Percentiles rank a stretch among this genome's conserved stretches.
Evolutionary conservation across 2,329 filamentous ascomycete species (phyloP).

Genomic region (Diaporthe citri): DNA sequence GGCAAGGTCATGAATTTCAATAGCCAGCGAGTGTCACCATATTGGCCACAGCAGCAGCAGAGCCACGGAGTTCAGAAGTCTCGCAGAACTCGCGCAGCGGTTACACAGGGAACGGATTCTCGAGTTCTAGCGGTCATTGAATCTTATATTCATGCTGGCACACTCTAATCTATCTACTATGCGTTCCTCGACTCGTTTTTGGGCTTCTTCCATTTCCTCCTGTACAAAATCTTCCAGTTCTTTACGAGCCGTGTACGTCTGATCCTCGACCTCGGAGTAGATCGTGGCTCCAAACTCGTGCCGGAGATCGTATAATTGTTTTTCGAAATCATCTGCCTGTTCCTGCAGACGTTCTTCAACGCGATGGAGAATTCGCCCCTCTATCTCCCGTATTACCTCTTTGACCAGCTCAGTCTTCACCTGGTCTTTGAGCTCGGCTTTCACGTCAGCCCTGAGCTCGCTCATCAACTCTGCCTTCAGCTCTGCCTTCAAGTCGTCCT

Average conservation of each 20-base stretch:
- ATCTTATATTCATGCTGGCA: slow-evolving; percentile 28
- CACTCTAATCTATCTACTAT: slow-evolving; percentile 29
- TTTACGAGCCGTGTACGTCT: slow-evolving; percentile 20
- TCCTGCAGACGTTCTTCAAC: slow-evolving; percentile 27
- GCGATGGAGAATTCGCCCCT: slow-evolving; percentile 5
- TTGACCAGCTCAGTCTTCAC: slow-evolving; percentile 7
- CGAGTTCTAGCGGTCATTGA: slow-evolving; percentile 12
- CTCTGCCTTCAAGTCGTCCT: slow-evolving; percentile 14
- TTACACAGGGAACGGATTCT: not conserved
- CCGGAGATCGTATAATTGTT: slow-evolving; percentile 17
- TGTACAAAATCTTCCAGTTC: slow-evolving; percentile 25
- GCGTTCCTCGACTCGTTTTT: slow-evolving; percentile 25
- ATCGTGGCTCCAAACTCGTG: slow-evolving; percentile 14
- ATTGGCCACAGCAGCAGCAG: not conserved
- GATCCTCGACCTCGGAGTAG: slow-evolving; percentile 30
- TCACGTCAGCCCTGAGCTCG: slow-evolving; percentile 3
- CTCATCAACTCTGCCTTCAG: slow-evolving; percentile 23
- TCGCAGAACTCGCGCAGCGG: not conserved
- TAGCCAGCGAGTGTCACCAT: not conserved
- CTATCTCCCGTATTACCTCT: slow-evolving; percentile 23
- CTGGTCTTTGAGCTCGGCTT: slow-evolving; percentile 7
- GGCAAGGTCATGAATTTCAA: not conserved
- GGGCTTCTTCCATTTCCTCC: slow-evolving; percentile 30
- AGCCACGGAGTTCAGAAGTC: not conserved
- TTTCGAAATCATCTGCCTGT: slow-evolving; percentile 24